phyloP scores from a whole-genome alignment of 2,329 filamentous ascomycete genomes.

The Talaromyces sp. region DNA sequence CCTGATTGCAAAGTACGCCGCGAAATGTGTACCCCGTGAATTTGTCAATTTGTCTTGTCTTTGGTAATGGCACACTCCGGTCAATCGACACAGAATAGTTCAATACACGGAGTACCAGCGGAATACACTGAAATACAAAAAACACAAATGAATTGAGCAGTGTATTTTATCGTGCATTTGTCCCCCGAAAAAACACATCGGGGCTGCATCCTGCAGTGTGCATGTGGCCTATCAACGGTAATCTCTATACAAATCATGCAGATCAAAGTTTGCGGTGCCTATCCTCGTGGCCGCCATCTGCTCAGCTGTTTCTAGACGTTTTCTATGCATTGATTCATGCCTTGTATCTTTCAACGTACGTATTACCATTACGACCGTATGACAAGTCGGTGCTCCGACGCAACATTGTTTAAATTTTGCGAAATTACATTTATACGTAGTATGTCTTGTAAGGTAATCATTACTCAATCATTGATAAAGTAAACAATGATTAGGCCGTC shows the following conservation, averaged over 20 bases:
- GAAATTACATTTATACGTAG: neutral
- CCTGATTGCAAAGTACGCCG: neutral
- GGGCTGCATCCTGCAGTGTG: neutral
- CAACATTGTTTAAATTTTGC: neutral
- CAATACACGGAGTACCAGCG: neutral
- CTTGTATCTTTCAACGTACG: neutral
- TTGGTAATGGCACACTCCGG: too few species aligned
- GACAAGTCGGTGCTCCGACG: neutral
- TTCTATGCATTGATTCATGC: conserved; percentile 1
- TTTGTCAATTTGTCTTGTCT: neutral
- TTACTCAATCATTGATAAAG: neutral
- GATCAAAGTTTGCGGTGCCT: neutral
- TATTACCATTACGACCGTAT: neutral
- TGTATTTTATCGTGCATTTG: neutral
- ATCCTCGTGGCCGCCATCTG: conserved; percentile 19
- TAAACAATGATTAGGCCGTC: neutral
- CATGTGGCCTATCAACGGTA: neutral
- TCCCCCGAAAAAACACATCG: neutral
- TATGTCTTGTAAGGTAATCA: neutral
- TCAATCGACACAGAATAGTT: neutral
- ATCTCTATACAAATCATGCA: neutral
- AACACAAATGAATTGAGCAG: neutral
- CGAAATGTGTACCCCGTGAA: too few species aligned
- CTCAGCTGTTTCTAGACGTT: conserved; percentile 5
- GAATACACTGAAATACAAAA: neutral